Base-by-base conservation (phyloP, 2,329 filamentous ascomycete genomes). In the Cladosporium velox region DNA sequence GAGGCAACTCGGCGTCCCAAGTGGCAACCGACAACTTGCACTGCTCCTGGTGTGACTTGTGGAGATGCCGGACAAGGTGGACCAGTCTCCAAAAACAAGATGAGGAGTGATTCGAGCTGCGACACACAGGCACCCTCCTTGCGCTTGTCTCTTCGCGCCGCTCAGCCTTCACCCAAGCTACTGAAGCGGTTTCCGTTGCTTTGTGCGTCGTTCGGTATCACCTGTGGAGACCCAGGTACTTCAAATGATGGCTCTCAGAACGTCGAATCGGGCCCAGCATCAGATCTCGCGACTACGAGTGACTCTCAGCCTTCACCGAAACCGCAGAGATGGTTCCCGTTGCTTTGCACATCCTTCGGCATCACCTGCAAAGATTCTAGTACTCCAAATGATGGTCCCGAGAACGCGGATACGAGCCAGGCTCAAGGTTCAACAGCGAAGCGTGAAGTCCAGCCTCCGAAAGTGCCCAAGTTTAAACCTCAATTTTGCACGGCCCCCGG, bases 1-100 rank as follows among this genome's bases (percentile, higher is more conserved):
- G 57, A 59, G 21, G 59, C n/a, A 24, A 32, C 38, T 26, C 18
- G 41, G 28, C 34, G 60, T 24, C 34, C 34, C 15, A 38, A 52
- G 30, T 54, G 32, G 60, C 49, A 49, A n/a, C 32, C 47, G 15
- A 55, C 60, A 3, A 21, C 38, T 12, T 61, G 59, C 44, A 61
- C 59, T 61, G 41, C 59, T 38, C 44, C 44, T 12, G 59, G 59
- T 8, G 47, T 61, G 28, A 47, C 59, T 14, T 61, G 59, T 18
- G 59, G 28, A 2, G 18, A 4, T 26, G 59, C n/a, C 30, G 52
- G 52, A n/a, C 28, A 55, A 32, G n/a, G 30, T 21, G 52, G 52
- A 8, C 28, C 18, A 5, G 52, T n/a, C 15, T 12, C 52, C 18
- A 34, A 55, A 12, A 32, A 32, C 28, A 24, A 55, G 15, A 11